These are phyloP conservation scores for Saccharomyces hybrid DNA, from an alignment of 1,139 yeast genomes.

Conservation along the genomic window DNA sequence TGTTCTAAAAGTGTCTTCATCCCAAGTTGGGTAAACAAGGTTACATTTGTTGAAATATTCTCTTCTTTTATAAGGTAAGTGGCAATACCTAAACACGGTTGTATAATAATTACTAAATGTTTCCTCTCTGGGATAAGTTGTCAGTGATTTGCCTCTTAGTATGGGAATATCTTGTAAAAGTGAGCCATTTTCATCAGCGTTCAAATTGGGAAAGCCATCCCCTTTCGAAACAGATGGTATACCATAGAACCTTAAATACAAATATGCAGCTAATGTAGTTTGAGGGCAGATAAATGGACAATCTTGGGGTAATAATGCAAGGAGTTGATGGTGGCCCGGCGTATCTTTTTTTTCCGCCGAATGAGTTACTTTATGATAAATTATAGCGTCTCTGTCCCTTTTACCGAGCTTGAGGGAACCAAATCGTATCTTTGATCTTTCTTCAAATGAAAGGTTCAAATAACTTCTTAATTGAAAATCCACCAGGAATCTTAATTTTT, in stretches of 20 bases:
- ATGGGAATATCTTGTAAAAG: constrained; percentile 14
- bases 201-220: constrained; percentile 28
- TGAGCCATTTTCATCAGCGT: constrained; percentile 6
- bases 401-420: not conserved
- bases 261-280: constrained; percentile 27
- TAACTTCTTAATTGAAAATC: constrained; percentile 27
- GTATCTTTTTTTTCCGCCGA: not conserved
- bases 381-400: not conserved
- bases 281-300: constrained; percentile 27
- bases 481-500: constrained; percentile 24
- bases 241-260: constrained; percentile 28
- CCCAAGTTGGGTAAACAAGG: constrained; percentile 14
- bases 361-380: not conserved
- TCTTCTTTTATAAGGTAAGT: constrained; percentile 26
- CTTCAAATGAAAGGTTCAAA: constrained; percentile 18
- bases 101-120: constrained; percentile 26
- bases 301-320: constrained; percentile 19
- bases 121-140: constrained; percentile 26
- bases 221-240: constrained; percentile 20
- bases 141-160: constrained; percentile 24
- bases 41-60: constrained; percentile 17
- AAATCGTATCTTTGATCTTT: constrained; percentile 17
- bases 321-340: constrained; percentile 4
- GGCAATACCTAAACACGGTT: constrained; percentile 26
- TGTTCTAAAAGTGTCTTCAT: constrained; percentile 9